Conservation (phyloP, 2,329 filamentous ascomycete genomes). For the Colletotrichum orchidophilum region DNA sequence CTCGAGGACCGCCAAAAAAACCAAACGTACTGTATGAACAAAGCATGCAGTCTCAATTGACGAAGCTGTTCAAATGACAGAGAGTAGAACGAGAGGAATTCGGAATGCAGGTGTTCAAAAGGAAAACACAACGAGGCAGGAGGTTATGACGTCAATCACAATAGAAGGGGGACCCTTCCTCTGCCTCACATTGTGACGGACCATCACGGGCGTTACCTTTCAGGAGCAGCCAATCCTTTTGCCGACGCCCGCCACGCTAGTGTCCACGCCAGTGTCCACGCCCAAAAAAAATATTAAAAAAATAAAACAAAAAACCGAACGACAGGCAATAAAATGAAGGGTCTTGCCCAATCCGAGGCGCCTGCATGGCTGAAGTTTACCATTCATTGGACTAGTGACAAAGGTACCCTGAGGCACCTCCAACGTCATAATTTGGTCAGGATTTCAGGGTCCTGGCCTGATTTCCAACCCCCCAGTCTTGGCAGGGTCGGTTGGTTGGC, state of each 20-base stretch:
- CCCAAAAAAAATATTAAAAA: no score
- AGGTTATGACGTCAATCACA: background rate
- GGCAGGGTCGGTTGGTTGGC: background rate
- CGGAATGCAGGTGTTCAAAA: background rate
- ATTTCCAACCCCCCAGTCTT: background rate
- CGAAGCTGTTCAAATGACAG: background rate
- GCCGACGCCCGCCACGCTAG: background rate
- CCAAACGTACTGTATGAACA: slow-evolving; percentile 1
- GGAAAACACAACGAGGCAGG: background rate
- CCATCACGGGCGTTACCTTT: background rate
- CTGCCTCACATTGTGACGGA: background rate
- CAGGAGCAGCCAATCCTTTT: background rate
- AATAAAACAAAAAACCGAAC: no score
- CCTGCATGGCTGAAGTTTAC: background rate
- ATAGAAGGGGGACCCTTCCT: background rate
- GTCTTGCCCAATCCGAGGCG: background rate
- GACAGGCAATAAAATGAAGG: background rate
- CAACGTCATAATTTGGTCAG: slow-evolving; percentile 30
- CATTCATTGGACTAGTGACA: background rate
- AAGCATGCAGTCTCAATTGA: background rate
- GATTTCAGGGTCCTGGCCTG: slow-evolving; percentile 2
- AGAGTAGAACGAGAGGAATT: background rate
- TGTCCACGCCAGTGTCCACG: no score
- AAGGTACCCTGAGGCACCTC: background rate
- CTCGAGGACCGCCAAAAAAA: slow-evolving; percentile 5